Evolutionary conservation across 768 basidiomycete genomes (phyloP).

Genomic region (Neoboletus brunneissimus): DNA sequence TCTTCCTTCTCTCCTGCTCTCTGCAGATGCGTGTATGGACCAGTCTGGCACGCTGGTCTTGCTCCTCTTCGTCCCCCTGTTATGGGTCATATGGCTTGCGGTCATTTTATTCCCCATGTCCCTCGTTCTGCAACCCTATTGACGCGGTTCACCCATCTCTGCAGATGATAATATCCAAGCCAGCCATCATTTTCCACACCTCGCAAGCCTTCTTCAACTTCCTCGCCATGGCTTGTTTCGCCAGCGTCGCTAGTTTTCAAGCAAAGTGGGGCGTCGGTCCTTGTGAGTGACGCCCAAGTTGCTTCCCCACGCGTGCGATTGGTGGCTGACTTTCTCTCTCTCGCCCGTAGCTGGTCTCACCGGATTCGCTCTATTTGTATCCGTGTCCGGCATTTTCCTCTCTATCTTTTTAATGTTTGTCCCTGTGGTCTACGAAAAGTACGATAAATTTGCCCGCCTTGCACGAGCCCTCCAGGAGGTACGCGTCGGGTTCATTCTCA

Average conservation of each 20-base stretch:
- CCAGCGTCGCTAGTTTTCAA: constrained; percentile 85
- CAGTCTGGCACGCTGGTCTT: constrained; percentile 53
- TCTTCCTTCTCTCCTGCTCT: constrained; percentile 22
- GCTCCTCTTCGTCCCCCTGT: constrained; percentile 61
- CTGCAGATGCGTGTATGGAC: constrained; percentile 36
- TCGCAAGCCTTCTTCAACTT: constrained; percentile 92
- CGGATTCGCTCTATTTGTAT: constrained; percentile 81
- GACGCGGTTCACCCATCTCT: constrained; percentile 16
- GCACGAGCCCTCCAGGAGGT: constrained; percentile 81
- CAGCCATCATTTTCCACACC: constrained; percentile 70
- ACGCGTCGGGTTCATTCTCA: constrained; percentile 81
- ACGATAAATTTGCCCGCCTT: constrained; percentile 73
- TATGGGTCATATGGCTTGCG: constrained; percentile 70
- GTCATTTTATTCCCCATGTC: constrained; percentile 37
- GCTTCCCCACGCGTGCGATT: neutral
- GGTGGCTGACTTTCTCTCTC: constrained; percentile 13
- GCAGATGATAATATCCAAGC: constrained; percentile 87
- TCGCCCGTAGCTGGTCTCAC: constrained; percentile 69
- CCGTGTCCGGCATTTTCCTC: constrained; percentile 69
- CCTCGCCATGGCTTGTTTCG: constrained; percentile 88
- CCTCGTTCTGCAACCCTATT: constrained; percentile 6
- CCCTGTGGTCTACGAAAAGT: constrained; percentile 82
- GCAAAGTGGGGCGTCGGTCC: constrained; percentile 81
- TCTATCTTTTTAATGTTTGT: constrained; percentile 71
- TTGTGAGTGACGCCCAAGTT: constrained; percentile 52